Percentiles rank a stretch among this genome's conserved stretches.
These are phyloP conservation scores for Botrytis aclada DNA, from an alignment of 2,329 filamentous ascomycete species.

Conservation along the genomic window DNA sequence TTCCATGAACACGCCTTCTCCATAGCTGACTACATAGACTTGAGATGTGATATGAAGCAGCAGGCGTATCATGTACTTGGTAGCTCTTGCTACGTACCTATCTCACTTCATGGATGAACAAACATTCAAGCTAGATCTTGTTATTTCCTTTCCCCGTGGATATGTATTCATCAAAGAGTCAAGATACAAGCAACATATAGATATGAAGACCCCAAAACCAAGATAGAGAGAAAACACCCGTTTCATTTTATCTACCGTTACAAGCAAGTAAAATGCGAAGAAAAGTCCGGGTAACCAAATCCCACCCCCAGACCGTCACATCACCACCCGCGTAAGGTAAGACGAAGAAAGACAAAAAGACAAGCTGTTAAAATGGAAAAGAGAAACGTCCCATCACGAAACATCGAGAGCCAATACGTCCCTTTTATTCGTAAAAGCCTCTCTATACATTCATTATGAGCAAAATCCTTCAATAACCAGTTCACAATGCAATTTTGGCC, in stretches of 20 bases:
- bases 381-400: background rate
- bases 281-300: background rate
- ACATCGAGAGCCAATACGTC: constrained; percentile 2
- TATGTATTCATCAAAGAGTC: background rate
- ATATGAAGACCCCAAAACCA: background rate
- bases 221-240: background rate
- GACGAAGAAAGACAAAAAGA: constrained; percentile 6
- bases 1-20: background rate
- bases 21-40: background rate
- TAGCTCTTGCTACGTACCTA: background rate
- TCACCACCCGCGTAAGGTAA: background rate
- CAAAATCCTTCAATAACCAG: constrained; percentile 2
- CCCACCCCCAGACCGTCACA: background rate
- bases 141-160: background rate
- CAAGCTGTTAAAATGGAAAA: background rate
- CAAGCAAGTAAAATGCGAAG: constrained; percentile 23
- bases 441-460: constrained; percentile 1
- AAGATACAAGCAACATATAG: background rate
- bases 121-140: background rate
- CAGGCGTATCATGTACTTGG: background rate
- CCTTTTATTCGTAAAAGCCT: background rate
- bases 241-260: constrained; percentile 26
- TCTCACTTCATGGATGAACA: background rate
- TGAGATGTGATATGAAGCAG: background rate
- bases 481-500: constrained; percentile 13